Evolutionary conservation across 352 stramenopile genomes (phyloP), one percentile per base, ranked within the genome.

Genomic region (Globisporangium splendens): DNA sequence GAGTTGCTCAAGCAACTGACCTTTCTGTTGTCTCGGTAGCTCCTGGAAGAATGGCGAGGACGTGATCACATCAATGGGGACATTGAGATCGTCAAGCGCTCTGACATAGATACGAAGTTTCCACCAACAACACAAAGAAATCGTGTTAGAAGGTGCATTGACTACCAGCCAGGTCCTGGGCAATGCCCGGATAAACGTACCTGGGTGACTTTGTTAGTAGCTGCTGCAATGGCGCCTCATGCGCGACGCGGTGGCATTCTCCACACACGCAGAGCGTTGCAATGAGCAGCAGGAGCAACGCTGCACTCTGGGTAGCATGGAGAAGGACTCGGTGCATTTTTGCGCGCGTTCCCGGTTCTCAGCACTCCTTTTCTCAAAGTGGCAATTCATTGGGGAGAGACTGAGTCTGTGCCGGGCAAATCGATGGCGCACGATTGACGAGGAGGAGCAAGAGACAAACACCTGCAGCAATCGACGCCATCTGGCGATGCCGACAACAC

Each of bases 1-100:
- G 21, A 86, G 53, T 53, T 75, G 61, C 22, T 62, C 52, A 8
- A 86, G 62, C 41, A 82, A 56, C 5, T 62, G 43, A 31, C 69
- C 56, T 13, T 50, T 62, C 17, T 69, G 62, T 38, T 67, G 38
- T 15, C 56, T 51, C 14, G n/a, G 69, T 54, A 54, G 56, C 20
- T 55, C 47, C 5, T 63, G 65, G 43, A 76, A 73, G 18, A 68
- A 47, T 48, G 48, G 54, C n/a, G 70, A 50, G 2, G 57, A 48
- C 3, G 61, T 54, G n/a, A 63, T 65, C 6, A 51, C 35, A 8
- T 63, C 53, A 8, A 10, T 8, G 28, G 28, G 28, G 28, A 0
- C 28, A 10, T 35, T 35, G 28, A 35, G 28, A 35, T 35, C 28
- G 5, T 35, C 28, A 35, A 35, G 28, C 5, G 28, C 28, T 35